These are phyloP conservation scores for Claviceps purpurea DNA, from an alignment of 2,329 filamentous ascomycete genomes.

Conservation along the genomic window DNA sequence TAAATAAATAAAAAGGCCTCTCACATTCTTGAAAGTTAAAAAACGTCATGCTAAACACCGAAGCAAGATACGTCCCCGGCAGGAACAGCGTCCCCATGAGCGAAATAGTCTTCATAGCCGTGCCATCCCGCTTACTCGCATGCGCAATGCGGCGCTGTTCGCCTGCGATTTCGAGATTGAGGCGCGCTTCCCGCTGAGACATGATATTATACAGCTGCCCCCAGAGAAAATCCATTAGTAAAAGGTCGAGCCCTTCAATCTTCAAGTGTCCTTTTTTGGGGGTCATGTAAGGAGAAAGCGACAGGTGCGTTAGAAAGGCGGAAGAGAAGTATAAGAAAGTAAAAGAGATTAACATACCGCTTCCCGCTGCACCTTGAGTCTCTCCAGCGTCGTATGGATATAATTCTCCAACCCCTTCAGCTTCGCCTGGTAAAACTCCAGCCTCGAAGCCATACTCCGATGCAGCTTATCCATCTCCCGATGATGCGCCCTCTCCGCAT, in stretches of 20 bases:
- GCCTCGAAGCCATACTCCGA: constrained; percentile 35
- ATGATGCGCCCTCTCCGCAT: constrained; percentile 15
- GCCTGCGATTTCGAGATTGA: constrained; percentile 49
- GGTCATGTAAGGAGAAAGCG: too few relatives aligned
- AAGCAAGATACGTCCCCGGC: constrained; percentile 48
- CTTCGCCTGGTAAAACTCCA: constrained; percentile 49
- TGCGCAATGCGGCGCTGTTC: constrained; percentile 47
- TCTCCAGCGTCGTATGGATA: constrained; percentile 46
- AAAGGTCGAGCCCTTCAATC: too few relatives aligned
- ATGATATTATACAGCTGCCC: constrained; percentile 51
- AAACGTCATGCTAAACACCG: constrained; percentile 53
- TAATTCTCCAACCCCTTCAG: constrained; percentile 50
- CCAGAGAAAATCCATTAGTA: too few relatives aligned
- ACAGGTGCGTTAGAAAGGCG: neutral
- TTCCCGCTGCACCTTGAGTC: constrained; percentile 46
- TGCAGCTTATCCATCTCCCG: constrained; percentile 32
- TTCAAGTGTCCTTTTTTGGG: too few relatives aligned
- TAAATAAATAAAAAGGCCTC: neutral
- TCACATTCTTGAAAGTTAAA: constrained; percentile 44
- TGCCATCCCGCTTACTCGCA: constrained; percentile 47
- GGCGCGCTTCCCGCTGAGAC: constrained; percentile 49
- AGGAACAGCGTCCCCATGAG: constrained; percentile 50
- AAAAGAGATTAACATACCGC: constrained; percentile 31
- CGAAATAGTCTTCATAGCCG: constrained; percentile 52
- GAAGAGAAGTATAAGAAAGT: neutral